Evolutionary conservation across 192 early-diverging fungal species (phyloP), one percentile per base, ranked within the genome.

Genomic region (Coemansia sp.): DNA sequence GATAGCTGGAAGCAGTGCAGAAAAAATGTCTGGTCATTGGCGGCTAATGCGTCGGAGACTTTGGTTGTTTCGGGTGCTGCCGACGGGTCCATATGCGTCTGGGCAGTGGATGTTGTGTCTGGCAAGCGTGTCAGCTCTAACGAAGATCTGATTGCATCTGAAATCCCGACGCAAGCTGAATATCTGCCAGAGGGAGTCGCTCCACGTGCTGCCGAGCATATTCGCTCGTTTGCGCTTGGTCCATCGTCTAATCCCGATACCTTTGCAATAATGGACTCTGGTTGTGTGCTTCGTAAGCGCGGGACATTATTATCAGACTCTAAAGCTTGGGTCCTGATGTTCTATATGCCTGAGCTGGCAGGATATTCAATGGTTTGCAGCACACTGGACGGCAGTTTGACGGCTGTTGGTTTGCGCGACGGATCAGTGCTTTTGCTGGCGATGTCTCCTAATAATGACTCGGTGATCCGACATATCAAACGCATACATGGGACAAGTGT

Each of bases 11-110:
- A 15, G 4, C 93, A 92, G 66, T 82, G 80, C 21, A 83, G 83
- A 18, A 92, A 89, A 62, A 91, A 89, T 57, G 83, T 91, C 4
- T 95, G 93, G 93, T 81, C 88, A 24, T 67, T 91, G 13, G 91
- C 89, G 2, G 73, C 90, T 7, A 76, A 71, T 56, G 83, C 81
- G 0, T 66, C 55, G 3, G 57, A 68, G 25, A 63, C 66, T 3
- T 57, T 82, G 17, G 80, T 88, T 53, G 89, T 84, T 5, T 87
- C 88, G 6, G 93, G 93, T 18, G 93, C 90, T 0, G 85, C 85
- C 24, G 93, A 95, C 66, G 84, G 88, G 1, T 91, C 89, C 4
- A 80, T 95, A 41, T 81, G 87, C 11, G 61, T 91, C 1, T 93
- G 91, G 89, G 77, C 83, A 9, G 54, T 89, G 23, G 60, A 56